Conservation (phyloP, 2,329 filamentous ascomycete genomes). For the Nothophoma quercina region DNA sequence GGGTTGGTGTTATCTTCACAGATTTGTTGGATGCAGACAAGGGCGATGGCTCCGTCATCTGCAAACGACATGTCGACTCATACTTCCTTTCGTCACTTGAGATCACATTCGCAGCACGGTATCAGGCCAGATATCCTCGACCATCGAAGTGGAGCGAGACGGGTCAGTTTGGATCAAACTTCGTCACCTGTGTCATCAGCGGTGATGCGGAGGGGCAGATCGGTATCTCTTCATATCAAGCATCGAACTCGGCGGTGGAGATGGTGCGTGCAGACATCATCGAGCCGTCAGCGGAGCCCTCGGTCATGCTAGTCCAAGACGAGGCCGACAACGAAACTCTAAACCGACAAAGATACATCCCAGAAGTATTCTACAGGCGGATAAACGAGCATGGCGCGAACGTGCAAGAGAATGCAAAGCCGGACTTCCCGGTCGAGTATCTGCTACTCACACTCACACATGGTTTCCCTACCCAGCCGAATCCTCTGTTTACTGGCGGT, state of each 20-base stretch:
- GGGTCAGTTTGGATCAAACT: slow-evolving; percentile 91
- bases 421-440: slow-evolving; percentile 95
- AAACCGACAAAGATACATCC: slow-evolving; percentile 83
- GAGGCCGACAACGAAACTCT: slow-evolving; percentile 83
- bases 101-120: slow-evolving; percentile 84
- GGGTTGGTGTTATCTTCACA: slow-evolving; percentile 92
- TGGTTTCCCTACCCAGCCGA: slow-evolving; percentile 84
- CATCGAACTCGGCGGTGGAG: slow-evolving; percentile 92
- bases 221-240: slow-evolving; percentile 89
- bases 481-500: slow-evolving; percentile 74
- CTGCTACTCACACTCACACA: slow-evolving; percentile 95
- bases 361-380: slow-evolving; percentile 93
- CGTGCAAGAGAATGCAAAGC: slow-evolving; percentile 96
- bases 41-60: slow-evolving; percentile 85
- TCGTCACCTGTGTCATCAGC: slow-evolving; percentile 95
- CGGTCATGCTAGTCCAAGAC: slow-evolving; percentile 90
- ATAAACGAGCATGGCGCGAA: slow-evolving; percentile 97
- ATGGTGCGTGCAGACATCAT: slow-evolving; percentile 96
- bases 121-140: slow-evolving; percentile 88
- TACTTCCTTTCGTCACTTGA: slow-evolving; percentile 94
- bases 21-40: slow-evolving; percentile 84
- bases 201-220: slow-evolving; percentile 91
- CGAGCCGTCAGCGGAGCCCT: slow-evolving; percentile 91
- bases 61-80: slow-evolving; percentile 94
- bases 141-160: slow-evolving; percentile 97